These are phyloP conservation scores for Clitocybe nebularis DNA, from an alignment of 1,284 basidiomycete genomes.

Conservation along the genomic window DNA sequence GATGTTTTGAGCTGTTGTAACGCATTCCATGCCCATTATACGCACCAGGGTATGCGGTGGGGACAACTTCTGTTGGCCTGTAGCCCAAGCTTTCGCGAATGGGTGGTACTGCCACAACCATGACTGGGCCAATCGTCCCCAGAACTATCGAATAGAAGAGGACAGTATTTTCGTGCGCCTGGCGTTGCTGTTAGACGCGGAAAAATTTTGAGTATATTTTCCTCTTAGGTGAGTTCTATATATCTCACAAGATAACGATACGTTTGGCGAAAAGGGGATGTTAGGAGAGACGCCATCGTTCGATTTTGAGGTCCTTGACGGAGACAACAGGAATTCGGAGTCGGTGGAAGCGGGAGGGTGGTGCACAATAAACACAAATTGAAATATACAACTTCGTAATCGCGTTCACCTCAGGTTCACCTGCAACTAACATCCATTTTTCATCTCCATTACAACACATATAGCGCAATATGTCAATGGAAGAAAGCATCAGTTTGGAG, in stretches of 20 bases:
- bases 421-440: constrained; percentile 8
- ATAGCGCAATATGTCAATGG: constrained; percentile 69
- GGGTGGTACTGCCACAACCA: constrained; percentile 76
- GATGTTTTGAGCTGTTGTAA: constrained; percentile 3
- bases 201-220: not conserved
- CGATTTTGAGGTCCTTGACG: constrained; percentile 5
- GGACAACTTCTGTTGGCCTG: constrained; percentile 69
- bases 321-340: constrained; percentile 9
- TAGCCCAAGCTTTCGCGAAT: constrained; percentile 76
- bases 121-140: constrained; percentile 73
- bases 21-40: constrained; percentile 24
- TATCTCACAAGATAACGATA: constrained; percentile 47
- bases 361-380: constrained; percentile 14
- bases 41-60: constrained; percentile 86
- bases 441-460: too few species aligned
- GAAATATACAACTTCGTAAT: constrained; percentile 10
- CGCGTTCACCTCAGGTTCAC: constrained; percentile 20
- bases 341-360: constrained; percentile 1
- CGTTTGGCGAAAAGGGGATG: constrained; percentile 41
- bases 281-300: constrained; percentile 39
- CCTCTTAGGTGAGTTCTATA: too few species aligned
- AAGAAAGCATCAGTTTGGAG: constrained; percentile 89
- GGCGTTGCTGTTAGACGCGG: constrained; percentile 46
- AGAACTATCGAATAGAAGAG: constrained; percentile 86
- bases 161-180: constrained; percentile 90